Evolutionary conservation across 352 stramenopile genomes (phyloP), one percentile per base, ranked within the genome.

Genomic region (Phytophthora brassicae): DNA sequence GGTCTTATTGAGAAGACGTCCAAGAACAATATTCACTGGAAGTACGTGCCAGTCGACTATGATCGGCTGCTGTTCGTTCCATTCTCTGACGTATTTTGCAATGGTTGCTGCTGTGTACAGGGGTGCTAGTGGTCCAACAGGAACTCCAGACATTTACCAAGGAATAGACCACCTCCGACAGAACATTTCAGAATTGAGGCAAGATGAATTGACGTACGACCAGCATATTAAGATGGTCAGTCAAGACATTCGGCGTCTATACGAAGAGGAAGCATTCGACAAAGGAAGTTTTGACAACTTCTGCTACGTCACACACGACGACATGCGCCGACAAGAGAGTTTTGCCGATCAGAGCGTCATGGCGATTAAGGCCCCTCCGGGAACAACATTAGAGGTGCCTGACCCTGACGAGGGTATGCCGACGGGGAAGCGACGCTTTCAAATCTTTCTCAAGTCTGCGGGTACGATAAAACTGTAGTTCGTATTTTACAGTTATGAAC

Each of bases 21-120:
- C 51, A 99, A 99, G 75, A 99, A 99, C 84, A 97, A 98, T 62
- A 98, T 99, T 69, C 90, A 97, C 58, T 99, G 96, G 96, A 97
- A 97, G 79, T 95, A 87, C 33, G 83, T 81, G 14, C n/a, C n/a
- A 17, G 39, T 45, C 14, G 16, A 45, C 7, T 11, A 8, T 31
- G 26, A 4, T 11, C 16, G 17, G 7, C 16, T 26, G 9, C 39
- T 11, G 4, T 45, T 17, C n/a, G 26, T 16, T 56, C 13, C 13
- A 20, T 14, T n/a, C 11, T 28, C 29, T 33, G n/a, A 48, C 24
- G n/a, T 23, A 13, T 39, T 36, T 50, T 19, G 16, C 51, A 39
- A 36, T 45, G 13, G 13, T 53, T 57, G 16, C 23, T 42, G 17
- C 45, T 45, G 12, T 56, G n/a, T n/a, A n/a, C 51, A 91, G 79